Conservation (phyloP, 164 flowering plant species). For the Vitis amurensis region DNA sequence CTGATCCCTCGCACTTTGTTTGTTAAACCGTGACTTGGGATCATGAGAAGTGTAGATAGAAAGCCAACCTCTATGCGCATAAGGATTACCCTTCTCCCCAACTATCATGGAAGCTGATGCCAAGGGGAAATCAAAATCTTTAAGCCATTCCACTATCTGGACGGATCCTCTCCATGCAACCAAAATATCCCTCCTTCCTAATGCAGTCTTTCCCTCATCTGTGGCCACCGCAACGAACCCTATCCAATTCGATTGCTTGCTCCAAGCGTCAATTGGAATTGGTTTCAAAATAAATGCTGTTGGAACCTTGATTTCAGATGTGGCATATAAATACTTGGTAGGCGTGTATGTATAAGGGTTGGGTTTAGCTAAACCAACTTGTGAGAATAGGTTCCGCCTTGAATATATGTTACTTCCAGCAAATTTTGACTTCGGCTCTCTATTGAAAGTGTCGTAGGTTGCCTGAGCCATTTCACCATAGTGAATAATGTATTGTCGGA, state of each 20-base stretch:
- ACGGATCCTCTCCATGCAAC: constrained; percentile 51
- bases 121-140: constrained; percentile 33
- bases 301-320: constrained; percentile 31
- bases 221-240: constrained; percentile 36
- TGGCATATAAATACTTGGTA: constrained; percentile 45
- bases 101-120: constrained; percentile 32
- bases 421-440: constrained; percentile 29
- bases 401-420: constrained; percentile 43
- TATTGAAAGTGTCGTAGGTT: constrained; percentile 41
- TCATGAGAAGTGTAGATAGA: constrained; percentile 45
- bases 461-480: constrained; percentile 50
- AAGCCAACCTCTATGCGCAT: constrained; percentile 41
- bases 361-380: constrained; percentile 23
- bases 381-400: constrained; percentile 20
- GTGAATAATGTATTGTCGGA: constrained; percentile 48
- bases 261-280: constrained; percentile 42
- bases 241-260: constrained; percentile 49
- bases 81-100: constrained; percentile 3
- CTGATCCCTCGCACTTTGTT: constrained; percentile 52
- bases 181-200: constrained; percentile 41
- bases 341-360: constrained; percentile 28
- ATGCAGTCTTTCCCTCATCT: constrained; percentile 11
- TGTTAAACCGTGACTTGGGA: constrained; percentile 35
- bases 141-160: constrained; percentile 35
- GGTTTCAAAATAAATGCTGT: constrained; percentile 39